A percentile compares a stretch with the other conserved stretches of the same genome.
phyloP scores from a whole-genome alignment of 2,329 filamentous ascomycete species.

The Penicillium expansum region DNA sequence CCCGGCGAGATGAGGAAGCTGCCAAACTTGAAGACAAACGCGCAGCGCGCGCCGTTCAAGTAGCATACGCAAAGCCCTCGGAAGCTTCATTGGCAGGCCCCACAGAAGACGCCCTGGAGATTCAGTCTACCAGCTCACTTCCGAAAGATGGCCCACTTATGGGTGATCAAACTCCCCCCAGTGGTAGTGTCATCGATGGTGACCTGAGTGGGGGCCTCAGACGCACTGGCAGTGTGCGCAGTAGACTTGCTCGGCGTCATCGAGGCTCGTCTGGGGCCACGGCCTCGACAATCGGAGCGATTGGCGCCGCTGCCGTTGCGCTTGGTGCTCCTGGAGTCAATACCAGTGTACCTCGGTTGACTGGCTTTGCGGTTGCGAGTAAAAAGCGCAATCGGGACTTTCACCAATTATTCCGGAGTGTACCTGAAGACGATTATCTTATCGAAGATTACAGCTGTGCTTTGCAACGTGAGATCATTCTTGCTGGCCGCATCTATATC shows the following conservation, averaged over 20 bases:
- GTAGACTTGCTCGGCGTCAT: conserved; percentile 64
- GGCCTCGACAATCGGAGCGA: conserved; percentile 66
- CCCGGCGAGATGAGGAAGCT: conserved; percentile 50
- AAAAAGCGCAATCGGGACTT: conserved; percentile 97
- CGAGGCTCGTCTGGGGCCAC: conserved; percentile 78
- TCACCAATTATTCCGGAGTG: conserved; percentile 88
- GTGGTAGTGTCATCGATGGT: conserved; percentile 63
- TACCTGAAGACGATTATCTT: conserved; percentile 94
- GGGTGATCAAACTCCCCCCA: conserved; percentile 65
- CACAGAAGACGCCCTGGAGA: conserved; percentile 34
- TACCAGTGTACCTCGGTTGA: conserved; percentile 69
- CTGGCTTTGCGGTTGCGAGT: conserved; percentile 92
- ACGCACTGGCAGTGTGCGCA: conserved; percentile 66
- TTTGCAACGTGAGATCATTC: conserved; percentile 88
- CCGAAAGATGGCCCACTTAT: conserved; percentile 31
- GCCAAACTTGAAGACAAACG: conserved; percentile 59
- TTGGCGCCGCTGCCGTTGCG: conserved; percentile 67
- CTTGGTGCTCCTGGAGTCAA: conserved; percentile 62
- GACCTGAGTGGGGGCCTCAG: conserved; percentile 56
- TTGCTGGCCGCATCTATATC: conserved; percentile 90
- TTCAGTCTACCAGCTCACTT: conserved; percentile 31
- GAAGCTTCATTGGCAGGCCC: conserved; percentile 41
- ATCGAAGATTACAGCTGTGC: conserved; percentile 99
- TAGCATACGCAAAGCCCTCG: conserved; percentile 53
- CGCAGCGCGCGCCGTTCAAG: conserved; percentile 59